Evolutionary conservation across 306 rosid species (phyloP), one percentile per base, ranked within the genome.

Genomic region (Biancaea sappan): DNA sequence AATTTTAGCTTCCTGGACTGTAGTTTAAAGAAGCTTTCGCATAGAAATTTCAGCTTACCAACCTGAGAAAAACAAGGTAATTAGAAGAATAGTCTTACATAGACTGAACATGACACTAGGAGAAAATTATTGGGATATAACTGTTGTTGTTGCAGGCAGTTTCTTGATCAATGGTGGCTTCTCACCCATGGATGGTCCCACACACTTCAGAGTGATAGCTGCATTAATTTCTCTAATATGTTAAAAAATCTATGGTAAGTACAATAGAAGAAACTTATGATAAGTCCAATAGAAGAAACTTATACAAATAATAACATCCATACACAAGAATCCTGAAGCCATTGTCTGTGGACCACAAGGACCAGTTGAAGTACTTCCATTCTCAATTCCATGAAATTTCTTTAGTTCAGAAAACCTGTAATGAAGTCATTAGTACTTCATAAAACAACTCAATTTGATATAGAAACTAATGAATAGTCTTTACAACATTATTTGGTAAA

Each of bases 151-250:
- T 74, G 92, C 92, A 15, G 96, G 99, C 41, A 94, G 81, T 82
- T 92, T 91, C 92, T 92, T 94, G 44, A 84, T 84, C 85, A 92
- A 37, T 1, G 88, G 85, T 38, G 82, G 77, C 88, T 88, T 94
- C 91, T 94, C 99, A 68, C 97, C 95, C 64, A 94, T 83, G 59
- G 99, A 90, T 73, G 97, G 93, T 84, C 96, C 99, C 57, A 94
- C 95, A 25, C 96, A 90, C 72, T 88, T 92, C 64, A 94, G 77
- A 77, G 86, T 87, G 83, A 94, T 82, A 63, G 96, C 98, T 91
- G 93, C 86, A 86, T n/a, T 68, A 83, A 68, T 77, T 46, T 74
- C 43, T 34, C 71, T 61, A 47, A 19, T 53, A 47, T 67, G 77
- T 78, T 46, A 80, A 72, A 46, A 74, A 25, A 53, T 43, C 47